These are phyloP conservation scores for Panellus pusillus DNA, from an alignment of 768 basidiomycete species.

Conservation along the genomic window DNA sequence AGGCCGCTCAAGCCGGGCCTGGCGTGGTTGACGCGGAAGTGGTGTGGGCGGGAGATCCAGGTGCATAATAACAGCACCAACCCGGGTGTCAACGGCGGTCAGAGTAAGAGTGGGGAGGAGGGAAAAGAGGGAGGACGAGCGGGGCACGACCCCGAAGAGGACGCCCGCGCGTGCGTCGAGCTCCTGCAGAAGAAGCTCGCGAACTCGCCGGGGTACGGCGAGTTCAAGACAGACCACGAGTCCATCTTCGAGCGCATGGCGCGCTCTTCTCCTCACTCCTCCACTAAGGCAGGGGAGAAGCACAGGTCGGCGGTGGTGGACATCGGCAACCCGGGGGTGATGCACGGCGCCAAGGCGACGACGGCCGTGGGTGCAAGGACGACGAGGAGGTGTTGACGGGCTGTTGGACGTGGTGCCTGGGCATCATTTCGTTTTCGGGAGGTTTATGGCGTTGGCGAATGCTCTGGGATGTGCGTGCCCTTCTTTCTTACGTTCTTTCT, in stretches of 20 bases:
- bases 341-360: conserved; percentile 84
- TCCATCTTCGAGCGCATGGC: conserved; percentile 85
- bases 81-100: no score
- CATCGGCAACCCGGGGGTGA: conserved; percentile 77
- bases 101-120: no score
- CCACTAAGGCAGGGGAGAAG: conserved; percentile 34
- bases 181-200: conserved; percentile 80
- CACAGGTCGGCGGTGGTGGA: conserved; percentile 75
- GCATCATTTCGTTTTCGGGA: conserved; percentile 83
- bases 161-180: conserved; percentile 86
- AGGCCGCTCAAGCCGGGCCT: conserved; percentile 92
- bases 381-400: conserved; percentile 80
- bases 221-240: conserved; percentile 83
- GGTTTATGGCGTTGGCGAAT: conserved; percentile 83
- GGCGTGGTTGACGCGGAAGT: conserved; percentile 96
- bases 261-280: conserved; percentile 34
- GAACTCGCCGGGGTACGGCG: conserved; percentile 78
- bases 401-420: conserved; percentile 55
- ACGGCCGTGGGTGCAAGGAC: conserved; percentile 69
- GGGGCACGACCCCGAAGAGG: conserved; percentile 94
- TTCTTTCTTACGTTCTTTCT: not conserved
- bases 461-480: conserved; percentile 70
- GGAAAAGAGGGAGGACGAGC: no score
- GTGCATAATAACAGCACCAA: conserved; percentile 30
- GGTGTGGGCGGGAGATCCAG: conserved; percentile 91